phyloP scores from a whole-genome alignment of 2,329 filamentous ascomycete genomes.

The Didymellaceae sp. region DNA sequence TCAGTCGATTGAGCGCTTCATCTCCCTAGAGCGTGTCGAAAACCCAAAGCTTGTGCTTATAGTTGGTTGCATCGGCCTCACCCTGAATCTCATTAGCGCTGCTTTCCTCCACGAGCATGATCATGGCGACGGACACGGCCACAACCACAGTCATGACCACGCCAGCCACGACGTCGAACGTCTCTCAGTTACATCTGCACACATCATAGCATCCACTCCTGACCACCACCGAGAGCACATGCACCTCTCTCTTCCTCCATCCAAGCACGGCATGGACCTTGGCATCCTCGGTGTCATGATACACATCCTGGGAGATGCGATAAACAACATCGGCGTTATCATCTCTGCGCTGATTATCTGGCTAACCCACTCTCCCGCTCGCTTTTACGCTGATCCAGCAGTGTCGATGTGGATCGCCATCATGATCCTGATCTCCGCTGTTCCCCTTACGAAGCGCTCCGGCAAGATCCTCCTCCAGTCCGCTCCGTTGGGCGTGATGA shows the following conservation, averaged over 20 bases:
- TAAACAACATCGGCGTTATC: constrained; percentile 80
- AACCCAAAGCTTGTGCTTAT: constrained; percentile 72
- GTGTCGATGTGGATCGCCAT: constrained; percentile 72
- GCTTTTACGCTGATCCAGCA: constrained; percentile 76
- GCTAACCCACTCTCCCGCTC: constrained; percentile 62
- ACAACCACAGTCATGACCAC: constrained; percentile 28
- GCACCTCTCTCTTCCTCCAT: constrained; percentile 32
- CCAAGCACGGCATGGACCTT: constrained; percentile 58
- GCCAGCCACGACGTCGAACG: constrained; percentile 26
- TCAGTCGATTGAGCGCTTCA: constrained; percentile 75
- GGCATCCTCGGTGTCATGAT: constrained; percentile 74
- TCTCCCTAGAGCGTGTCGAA: constrained; percentile 63
- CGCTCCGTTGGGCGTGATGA: constrained; percentile 65
- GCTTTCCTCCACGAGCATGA: constrained; percentile 64
- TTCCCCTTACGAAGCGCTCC: constrained; percentile 66
- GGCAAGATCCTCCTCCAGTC: constrained; percentile 73
- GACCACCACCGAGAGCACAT: constrained; percentile 35
- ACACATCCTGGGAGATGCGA: constrained; percentile 74
- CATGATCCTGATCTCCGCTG: constrained; percentile 71
- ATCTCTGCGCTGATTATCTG: constrained; percentile 73
- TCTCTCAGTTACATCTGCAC: constrained; percentile 35
- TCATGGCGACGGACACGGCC: constrained; percentile 51
- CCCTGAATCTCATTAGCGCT: constrained; percentile 70
- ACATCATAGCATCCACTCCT: constrained; percentile 2
- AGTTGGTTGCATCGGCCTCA: constrained; percentile 71